phyloP scores from a whole-genome alignment of 2,329 filamentous ascomycete genomes.

The Talaromyces sp. region DNA sequence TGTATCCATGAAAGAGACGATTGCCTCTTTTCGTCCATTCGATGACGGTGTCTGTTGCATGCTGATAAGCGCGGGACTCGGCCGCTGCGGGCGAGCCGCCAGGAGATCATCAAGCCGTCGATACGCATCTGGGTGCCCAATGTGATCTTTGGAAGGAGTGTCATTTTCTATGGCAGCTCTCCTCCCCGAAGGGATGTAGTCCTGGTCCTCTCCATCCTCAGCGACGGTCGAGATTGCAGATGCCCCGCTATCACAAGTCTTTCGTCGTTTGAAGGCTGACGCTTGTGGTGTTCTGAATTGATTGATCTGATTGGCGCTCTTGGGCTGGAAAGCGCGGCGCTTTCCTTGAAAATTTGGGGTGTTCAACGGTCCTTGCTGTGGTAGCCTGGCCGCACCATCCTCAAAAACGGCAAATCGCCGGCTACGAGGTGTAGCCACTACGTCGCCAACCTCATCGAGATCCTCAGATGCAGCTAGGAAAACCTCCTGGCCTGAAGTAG shows the following conservation, averaged over 20 bases:
- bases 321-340: slow-evolving; percentile 25
- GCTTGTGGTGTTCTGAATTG: slow-evolving; percentile 14
- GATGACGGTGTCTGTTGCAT: not conserved
- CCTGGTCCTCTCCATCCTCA: slow-evolving; percentile 47
- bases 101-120: slow-evolving; percentile 34
- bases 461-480: slow-evolving; percentile 57
- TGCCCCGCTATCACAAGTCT: slow-evolving; percentile 26
- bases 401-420: slow-evolving; percentile 14
- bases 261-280: slow-evolving; percentile 36
- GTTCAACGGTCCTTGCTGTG: not conserved
- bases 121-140: slow-evolving; percentile 16
- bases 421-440: slow-evolving; percentile 42
- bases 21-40: not conserved
- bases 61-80: slow-evolving; percentile 20
- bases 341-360: slow-evolving; percentile 12
- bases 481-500: slow-evolving; percentile 16
- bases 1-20: not conserved
- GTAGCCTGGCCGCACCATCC: slow-evolving; percentile 6
- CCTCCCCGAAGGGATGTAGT: not conserved
- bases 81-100: slow-evolving; percentile 27
- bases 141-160: not conserved
- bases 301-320: slow-evolving; percentile 28
- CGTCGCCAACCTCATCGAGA: slow-evolving; percentile 50
- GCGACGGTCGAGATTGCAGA: slow-evolving; percentile 45
- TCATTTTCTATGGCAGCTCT: not conserved